These are phyloP conservation scores for Lachancea quebecensis DNA, from an alignment of 805 yeast genomes.

Conservation along the genomic window DNA sequence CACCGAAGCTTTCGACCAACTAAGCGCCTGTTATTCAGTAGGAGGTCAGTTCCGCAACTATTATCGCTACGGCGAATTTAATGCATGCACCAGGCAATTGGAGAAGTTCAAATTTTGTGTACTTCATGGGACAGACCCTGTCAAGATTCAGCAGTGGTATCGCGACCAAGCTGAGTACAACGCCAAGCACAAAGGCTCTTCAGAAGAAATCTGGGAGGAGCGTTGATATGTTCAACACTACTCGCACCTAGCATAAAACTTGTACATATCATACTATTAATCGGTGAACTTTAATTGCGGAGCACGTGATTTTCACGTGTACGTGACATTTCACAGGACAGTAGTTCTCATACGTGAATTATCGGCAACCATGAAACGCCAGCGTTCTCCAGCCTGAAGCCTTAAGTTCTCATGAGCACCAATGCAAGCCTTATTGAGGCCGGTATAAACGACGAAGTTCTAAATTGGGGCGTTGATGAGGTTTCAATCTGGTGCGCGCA, in stretches of 20 bases:
- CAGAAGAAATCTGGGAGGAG: slow-evolving; percentile 80
- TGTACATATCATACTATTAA: not conserved
- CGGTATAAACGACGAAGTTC: not conserved
- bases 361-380: too few species aligned
- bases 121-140: slow-evolving; percentile 43
- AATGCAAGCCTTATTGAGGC: not conserved
- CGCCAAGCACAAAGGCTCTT: slow-evolving; percentile 59
- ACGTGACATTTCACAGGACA: too few species aligned
- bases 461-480: slow-evolving; percentile 22
- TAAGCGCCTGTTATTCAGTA: slow-evolving; percentile 76
- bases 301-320: too few species aligned
- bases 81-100: slow-evolving; percentile 61
- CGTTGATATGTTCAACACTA: not conserved
- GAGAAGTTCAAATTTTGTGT: slow-evolving; percentile 78
- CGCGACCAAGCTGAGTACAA: slow-evolving; percentile 49
- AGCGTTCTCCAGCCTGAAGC: too few species aligned
- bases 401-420: not conserved
- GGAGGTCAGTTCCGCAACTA: slow-evolving; percentile 86
- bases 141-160: slow-evolving; percentile 68
- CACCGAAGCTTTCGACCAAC: slow-evolving; percentile 79
- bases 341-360: too few species aligned
- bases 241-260: not conserved
- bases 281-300: too few species aligned
- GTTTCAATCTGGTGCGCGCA: slow-evolving; percentile 22
- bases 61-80: slow-evolving; percentile 75